Base-by-base conservation (phyloP, 2,329 filamentous ascomycete species). In the Aspergillus calidoustus region DNA sequence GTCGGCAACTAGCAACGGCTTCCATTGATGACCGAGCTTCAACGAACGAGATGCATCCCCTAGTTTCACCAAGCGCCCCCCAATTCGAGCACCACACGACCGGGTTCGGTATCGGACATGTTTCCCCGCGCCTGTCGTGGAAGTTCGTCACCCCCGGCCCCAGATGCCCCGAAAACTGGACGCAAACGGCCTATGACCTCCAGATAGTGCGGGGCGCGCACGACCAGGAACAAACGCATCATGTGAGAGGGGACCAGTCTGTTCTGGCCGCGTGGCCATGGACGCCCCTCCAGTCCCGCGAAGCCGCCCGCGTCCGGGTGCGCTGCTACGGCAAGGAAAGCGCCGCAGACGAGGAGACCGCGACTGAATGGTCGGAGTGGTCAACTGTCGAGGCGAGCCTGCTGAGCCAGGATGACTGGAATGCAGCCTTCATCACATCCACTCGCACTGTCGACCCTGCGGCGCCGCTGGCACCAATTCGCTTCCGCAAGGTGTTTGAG, bases 221-320 rank as follows among this genome's bases (percentile, higher is more conserved):
- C 3, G 22, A 25, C 3, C 5, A 11, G 41, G 53, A n/a, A 43
- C 19, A 57, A 41, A 11, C 30, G 15, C 13, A 49, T 28, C 44
- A 57, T 22, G 19, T 57, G 13, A 7, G 13, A 11, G 23, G 56
- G 17, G 41, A 9, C 7, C 9, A 52, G 4, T 58, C 56, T 2
- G 23, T 53, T 3, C 38, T 58, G 28, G 56, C 38, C 13, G 48
- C 56, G 2, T 58, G 56, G 56, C 56, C 56, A 2, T 22, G 56
- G 7, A 6, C 8, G 23, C 48, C 56, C 8, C 25, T 58, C 7
- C 38, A 23, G 17, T 46, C 56, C 5, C 48, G 56, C 3, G 48
- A 51, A 34, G 7, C 3, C 1, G 48, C 48, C 1, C 56, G 38
- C 4, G 56, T 58, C 5, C 56, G 56, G 17, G 56, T 58, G 15